Conservation (phyloP, 768 basidiomycete genomes). For the Lactifluus rugatus region DNA sequence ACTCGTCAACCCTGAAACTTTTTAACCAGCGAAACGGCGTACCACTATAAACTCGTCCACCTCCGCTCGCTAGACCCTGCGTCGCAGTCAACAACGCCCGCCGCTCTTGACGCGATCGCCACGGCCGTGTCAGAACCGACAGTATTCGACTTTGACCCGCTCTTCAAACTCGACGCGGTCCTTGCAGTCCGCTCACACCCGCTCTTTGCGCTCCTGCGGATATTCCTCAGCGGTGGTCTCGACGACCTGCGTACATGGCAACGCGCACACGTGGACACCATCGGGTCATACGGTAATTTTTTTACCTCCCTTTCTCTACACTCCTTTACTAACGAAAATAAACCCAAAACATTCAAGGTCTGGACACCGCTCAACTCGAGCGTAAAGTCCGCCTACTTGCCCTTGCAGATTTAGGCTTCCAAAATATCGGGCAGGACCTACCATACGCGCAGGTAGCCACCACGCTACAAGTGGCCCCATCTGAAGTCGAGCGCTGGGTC, state of each 20-base stretch:
- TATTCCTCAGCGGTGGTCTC: slow-evolving; percentile 60
- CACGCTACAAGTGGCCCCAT: slow-evolving; percentile 50
- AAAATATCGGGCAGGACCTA: slow-evolving; percentile 64
- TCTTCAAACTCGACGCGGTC: slow-evolving; percentile 69
- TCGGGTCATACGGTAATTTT: slow-evolving; percentile 47
- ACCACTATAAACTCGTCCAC: slow-evolving; percentile 54
- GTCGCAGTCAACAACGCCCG: slow-evolving; percentile 41
- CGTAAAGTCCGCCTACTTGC: slow-evolving; percentile 73
- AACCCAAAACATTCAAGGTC: slow-evolving; percentile 32
- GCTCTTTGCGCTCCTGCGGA: slow-evolving; percentile 62
- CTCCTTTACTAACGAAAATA: not conserved
- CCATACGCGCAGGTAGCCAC: slow-evolving; percentile 61
- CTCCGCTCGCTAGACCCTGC: slow-evolving; percentile 49
- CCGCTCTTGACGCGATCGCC: slow-evolving; percentile 52
- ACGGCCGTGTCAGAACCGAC: slow-evolving; percentile 54
- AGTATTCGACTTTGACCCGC: slow-evolving; percentile 71
- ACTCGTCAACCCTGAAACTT: not conserved
- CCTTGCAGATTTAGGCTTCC: slow-evolving; percentile 67
- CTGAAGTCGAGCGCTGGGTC: slow-evolving; percentile 76
- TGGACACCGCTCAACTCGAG: slow-evolving; percentile 52
- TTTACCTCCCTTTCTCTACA: not conserved
- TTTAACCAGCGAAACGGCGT: slow-evolving; percentile 42
- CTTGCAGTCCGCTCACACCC: slow-evolving; percentile 56
- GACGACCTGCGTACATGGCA: slow-evolving; percentile 56
- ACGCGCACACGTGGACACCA: slow-evolving; percentile 34